phyloP scores from a whole-genome alignment of 2,329 filamentous ascomycete genomes.

The Macroventuria anomochaeta region DNA sequence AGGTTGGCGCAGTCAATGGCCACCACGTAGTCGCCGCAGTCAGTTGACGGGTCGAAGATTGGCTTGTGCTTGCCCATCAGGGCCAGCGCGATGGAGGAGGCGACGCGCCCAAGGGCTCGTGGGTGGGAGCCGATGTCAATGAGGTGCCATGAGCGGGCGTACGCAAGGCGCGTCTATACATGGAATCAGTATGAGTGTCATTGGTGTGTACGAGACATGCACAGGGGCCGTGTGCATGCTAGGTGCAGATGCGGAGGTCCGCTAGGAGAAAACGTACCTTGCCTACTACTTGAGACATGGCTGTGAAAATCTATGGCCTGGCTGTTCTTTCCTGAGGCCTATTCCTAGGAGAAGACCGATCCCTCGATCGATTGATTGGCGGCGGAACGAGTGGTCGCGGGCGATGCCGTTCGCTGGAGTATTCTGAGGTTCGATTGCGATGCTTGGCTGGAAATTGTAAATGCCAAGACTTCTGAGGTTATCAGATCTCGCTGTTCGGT shows the following conservation, averaged over 20 bases:
- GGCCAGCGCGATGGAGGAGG: slow-evolving; percentile 81
- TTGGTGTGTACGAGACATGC: neutral
- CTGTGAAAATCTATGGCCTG: slow-evolving; percentile 38
- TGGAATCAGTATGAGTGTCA: neutral
- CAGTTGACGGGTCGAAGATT: slow-evolving; percentile 94
- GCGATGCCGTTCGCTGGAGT: slow-evolving; percentile 13
- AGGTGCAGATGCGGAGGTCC: slow-evolving; percentile 28
- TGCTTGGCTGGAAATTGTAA: too few relatives aligned
- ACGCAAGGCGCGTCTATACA: slow-evolving; percentile 86
- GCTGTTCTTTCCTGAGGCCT: neutral
- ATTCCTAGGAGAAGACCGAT: neutral
- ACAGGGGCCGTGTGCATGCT: neutral
- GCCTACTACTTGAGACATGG: slow-evolving; percentile 81
- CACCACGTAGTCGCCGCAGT: slow-evolving; percentile 99
- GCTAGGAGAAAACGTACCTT: slow-evolving; percentile 61
- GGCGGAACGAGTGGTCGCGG: slow-evolving; percentile 1
- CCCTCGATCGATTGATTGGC: neutral
- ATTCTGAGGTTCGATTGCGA: slow-evolving; percentile 13
- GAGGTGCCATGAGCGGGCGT: slow-evolving; percentile 95
- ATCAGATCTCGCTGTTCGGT: slow-evolving; percentile 12
- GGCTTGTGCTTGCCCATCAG: slow-evolving; percentile 99
- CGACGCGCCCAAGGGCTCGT: slow-evolving; percentile 87
- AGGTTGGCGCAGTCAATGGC: slow-evolving; percentile 87
- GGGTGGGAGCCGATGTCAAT: slow-evolving; percentile 71
- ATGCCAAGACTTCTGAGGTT: neutral